Conservation (phyloP, 2,329 filamentous ascomycete species). For the Nothopassalora personata region DNA sequence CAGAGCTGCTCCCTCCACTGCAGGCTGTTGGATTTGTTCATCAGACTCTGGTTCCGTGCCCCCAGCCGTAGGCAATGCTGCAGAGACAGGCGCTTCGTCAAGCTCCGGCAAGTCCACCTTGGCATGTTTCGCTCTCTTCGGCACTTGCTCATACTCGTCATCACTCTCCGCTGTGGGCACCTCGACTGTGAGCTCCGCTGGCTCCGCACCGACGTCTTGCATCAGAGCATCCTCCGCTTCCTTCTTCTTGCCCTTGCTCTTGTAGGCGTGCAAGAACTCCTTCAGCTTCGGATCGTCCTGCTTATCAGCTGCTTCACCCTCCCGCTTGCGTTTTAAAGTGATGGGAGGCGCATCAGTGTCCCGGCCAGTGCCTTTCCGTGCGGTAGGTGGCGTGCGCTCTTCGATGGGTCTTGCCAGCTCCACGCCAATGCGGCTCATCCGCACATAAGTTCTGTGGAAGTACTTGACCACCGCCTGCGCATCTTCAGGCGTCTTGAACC, state of each 20-base stretch:
- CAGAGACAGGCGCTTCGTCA: not conserved
- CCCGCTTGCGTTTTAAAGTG: constrained; percentile 63
- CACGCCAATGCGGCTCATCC: constrained; percentile 89
- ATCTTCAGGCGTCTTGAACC: constrained; percentile 77
- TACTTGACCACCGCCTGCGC: constrained; percentile 82
- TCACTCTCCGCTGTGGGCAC: constrained; percentile 55
- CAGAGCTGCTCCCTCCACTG: constrained; percentile 24
- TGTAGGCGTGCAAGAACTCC: constrained; percentile 82
- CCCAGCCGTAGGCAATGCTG: not conserved
- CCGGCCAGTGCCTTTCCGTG: constrained; percentile 17
- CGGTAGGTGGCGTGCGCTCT: constrained; percentile 32
- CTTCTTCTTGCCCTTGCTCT: constrained; percentile 46
- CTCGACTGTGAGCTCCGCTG: constrained; percentile 20
- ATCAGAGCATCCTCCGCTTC: constrained; percentile 50
- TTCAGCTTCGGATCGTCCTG: constrained; percentile 67
- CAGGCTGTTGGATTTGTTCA: constrained; percentile 18
- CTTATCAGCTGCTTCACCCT: constrained; percentile 40
- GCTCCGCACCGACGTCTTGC: not conserved
- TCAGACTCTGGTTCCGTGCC: not conserved
- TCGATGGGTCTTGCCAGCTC: constrained; percentile 76
- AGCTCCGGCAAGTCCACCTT: constrained; percentile 7
- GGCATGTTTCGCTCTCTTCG: constrained; percentile 40
- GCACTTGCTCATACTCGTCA: constrained; percentile 61
- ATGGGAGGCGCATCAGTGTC: not conserved
- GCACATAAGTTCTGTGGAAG: constrained; percentile 92